Evolutionary conservation across 2,329 filamentous ascomycete genomes (phyloP), one percentile per base, ranked within the genome.

Genomic region (Fusarium continuum): DNA sequence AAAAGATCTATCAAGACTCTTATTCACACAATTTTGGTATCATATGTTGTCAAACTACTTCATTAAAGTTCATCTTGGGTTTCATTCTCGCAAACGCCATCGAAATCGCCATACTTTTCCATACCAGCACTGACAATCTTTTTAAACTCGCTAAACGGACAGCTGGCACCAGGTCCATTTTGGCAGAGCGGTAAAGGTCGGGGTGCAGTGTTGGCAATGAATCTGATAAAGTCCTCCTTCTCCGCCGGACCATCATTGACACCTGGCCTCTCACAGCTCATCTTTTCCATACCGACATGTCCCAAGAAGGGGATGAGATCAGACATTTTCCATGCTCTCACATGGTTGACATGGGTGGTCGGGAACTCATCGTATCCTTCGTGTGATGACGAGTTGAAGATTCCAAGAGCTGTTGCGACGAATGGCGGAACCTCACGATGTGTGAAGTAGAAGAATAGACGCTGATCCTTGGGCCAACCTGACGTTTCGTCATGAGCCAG

Each of bases 201-300:
- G 11, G 67, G 67, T 0, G 67, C 67, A 11, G 67, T 69, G 13
- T 69, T 69, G 0, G 67, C 67, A 46, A 69, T 69, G 1, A 69
- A 70, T 2, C 67, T 53, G 7, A 69, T 48, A n/a, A 60, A 69
- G 17, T 69, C 66, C 9, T 65, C 54, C 3, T 57, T 55, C 5
- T 60, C 51, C 1, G 19, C 6, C 2, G 46, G 23, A 8, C 48
- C 55, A 1, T 45, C 57, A 8, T 57, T 17, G 0, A 38, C 25
- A 11, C 45, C 45, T 0, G 57, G 64, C 22, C 38, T 20, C 22
- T 55, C 43, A 1, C 67, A 69, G 0, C 51, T 67, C 67, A 70
- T 70, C 39, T 70, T 70, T 31, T 70, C 67, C 67, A 70, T 68
- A 1, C 67, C 67, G 4, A 70, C 67, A 14, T 70, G 67, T 0